Evolutionary conservation across 129 eudicot genomes (phyloP).

Genomic region (Deinandra increscens): DNA sequence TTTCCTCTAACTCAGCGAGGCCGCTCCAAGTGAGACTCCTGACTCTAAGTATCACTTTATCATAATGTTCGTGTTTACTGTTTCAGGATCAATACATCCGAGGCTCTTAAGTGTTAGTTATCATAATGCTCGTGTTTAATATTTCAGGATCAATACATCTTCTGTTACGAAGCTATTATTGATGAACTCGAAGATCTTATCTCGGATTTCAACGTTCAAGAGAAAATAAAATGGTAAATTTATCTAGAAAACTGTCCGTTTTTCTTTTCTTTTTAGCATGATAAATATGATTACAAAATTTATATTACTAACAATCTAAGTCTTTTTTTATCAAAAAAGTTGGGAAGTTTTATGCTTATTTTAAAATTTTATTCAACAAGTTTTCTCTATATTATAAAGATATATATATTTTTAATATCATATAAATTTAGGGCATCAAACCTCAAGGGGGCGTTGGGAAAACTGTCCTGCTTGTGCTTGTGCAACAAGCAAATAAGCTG

Average conservation of each 20-base stretch:
- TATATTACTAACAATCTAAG: neutral
- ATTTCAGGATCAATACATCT: conserved; percentile 72
- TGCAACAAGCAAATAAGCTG: neutral
- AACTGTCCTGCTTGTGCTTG: too few relatives aligned
- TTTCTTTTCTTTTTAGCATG: neutral
- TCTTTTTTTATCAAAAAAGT: neutral
- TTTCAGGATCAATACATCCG: conserved; percentile 73
- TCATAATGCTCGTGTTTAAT: neutral
- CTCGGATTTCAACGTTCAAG: conserved; percentile 32
- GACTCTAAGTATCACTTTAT: neutral
- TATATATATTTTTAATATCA: too few relatives aligned
- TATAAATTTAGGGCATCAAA: too few relatives aligned
- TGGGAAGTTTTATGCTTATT: neutral
- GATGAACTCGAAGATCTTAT: conserved; percentile 76
- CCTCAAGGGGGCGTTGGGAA: too few relatives aligned
- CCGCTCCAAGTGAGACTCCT: too few relatives aligned
- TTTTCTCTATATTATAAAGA: too few relatives aligned
- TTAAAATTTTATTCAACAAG: too few relatives aligned
- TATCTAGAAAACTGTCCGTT: neutral
- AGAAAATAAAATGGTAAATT: conserved; percentile 36
- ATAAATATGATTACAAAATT: neutral
- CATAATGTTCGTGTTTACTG: neutral
- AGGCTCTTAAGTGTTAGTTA: neutral
- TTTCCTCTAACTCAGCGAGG: too few relatives aligned
- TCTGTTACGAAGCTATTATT: conserved; percentile 71